These are phyloP conservation scores for Botryococcus braunii DNA, from an alignment of 163 green algal genomes.

Conservation along the genomic window DNA sequence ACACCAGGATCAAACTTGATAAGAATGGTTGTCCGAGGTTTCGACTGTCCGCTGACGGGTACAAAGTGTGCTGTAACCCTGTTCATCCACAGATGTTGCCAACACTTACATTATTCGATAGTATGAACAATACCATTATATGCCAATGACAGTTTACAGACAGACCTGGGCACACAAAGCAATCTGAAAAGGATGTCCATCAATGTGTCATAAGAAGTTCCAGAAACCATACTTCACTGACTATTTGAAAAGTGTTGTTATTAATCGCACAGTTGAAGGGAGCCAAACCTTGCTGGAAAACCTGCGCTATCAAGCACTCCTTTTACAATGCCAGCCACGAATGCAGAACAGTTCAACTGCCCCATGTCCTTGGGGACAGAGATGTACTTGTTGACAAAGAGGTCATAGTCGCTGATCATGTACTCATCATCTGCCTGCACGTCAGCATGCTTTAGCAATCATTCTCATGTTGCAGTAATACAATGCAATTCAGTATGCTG, in stretches of 20 bases:
- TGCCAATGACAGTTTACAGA: not conserved
- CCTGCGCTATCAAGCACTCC: slow-evolving; percentile 80
- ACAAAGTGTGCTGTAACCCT: slow-evolving; percentile 82
- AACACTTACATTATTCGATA: not conserved
- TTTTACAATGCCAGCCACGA: slow-evolving; percentile 85
- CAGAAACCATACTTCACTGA: slow-evolving; percentile 1
- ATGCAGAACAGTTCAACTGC: slow-evolving; percentile 75
- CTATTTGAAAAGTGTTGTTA: not conserved
- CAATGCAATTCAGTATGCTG: not conserved
- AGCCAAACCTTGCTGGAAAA: slow-evolving; percentile 64
- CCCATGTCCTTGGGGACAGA: slow-evolving; percentile 83
- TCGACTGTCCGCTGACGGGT: slow-evolving; percentile 30
- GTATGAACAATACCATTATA: not conserved
- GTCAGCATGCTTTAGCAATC: not conserved
- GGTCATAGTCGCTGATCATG: slow-evolving; percentile 91
- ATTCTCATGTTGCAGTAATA: slow-evolving; percentile 7
- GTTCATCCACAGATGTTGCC: slow-evolving; percentile 8
- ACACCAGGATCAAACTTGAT: slow-evolving; percentile 72
- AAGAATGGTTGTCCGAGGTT: slow-evolving; percentile 71
- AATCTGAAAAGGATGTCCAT: not conserved
- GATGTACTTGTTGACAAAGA: slow-evolving; percentile 80
- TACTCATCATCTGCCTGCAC: slow-evolving; percentile 90
- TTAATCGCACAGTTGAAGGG: not conserved
- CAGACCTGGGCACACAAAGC: not conserved
- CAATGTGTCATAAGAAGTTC: not conserved